phyloP scores from a whole-genome alignment of 208 protist species.

The Balamuthia mandrillaris region DNA sequence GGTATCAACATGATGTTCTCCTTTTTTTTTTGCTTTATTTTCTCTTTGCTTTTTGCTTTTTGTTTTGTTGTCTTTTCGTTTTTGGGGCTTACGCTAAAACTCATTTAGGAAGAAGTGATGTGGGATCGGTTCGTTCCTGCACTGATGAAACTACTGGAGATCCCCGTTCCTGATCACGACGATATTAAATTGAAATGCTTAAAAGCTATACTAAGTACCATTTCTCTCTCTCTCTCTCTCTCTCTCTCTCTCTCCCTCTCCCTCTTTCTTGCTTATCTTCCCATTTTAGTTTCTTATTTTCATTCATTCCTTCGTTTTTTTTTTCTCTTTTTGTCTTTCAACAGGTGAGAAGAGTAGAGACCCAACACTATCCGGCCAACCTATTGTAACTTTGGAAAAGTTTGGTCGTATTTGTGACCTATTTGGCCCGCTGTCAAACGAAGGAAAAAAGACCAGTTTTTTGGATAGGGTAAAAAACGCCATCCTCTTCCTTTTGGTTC shows the following conservation, averaged over 20 bases:
- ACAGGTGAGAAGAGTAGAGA: neutral
- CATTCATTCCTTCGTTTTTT: no score
- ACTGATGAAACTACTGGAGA: neutral
- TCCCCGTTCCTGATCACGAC: neutral
- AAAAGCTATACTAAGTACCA: constrained; percentile 51
- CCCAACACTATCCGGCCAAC: neutral
- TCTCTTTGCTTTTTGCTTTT: no score
- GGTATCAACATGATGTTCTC: constrained; percentile 46
- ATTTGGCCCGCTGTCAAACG: neutral
- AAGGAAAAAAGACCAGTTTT: no score
- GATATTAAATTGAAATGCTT: constrained; percentile 55
- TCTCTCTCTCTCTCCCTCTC: no score
- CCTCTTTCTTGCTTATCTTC: no score
- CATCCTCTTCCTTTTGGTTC: no score
- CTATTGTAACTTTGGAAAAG: constrained; percentile 1
- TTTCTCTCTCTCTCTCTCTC: no score
- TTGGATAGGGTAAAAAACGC: no score
- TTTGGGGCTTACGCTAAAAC: no score
- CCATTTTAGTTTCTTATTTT: no score
- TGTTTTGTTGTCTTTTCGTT: no score
- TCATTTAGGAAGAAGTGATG: neutral
- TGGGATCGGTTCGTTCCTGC: neutral
- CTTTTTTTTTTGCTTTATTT: neutral
- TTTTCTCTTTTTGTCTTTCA: no score
- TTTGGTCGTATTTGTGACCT: constrained; percentile 12